Evolutionary conservation across 2,329 filamentous ascomycete species (phyloP).

Genomic region (Beauveria australis): DNA sequence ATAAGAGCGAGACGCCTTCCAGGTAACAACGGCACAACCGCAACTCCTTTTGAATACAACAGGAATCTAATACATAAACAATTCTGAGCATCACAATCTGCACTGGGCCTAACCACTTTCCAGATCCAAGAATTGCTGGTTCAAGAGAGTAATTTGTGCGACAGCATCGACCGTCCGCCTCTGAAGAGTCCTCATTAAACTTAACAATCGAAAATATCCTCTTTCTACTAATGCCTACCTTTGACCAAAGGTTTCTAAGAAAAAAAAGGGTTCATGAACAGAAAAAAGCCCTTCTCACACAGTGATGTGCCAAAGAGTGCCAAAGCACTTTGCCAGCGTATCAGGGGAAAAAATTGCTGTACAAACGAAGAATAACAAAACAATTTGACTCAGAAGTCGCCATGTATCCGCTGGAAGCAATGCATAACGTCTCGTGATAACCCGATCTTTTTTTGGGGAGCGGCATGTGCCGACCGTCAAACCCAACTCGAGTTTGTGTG

Average conservation of each 20-base stretch:
- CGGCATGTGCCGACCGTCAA: conserved; percentile 9
- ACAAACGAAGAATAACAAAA: conserved; percentile 17
- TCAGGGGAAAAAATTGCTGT: conserved; percentile 13
- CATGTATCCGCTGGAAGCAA: conserved; percentile 29
- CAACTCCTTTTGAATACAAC: conserved; percentile 2
- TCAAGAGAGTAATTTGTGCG: neutral
- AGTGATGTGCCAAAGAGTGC: conserved; percentile 10
- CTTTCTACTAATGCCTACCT: conserved; percentile 16
- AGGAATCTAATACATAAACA: neutral
- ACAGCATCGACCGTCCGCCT: conserved; percentile 45
- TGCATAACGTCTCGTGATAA: conserved; percentile 29
- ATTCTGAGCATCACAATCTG: neutral
- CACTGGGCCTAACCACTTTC: neutral
- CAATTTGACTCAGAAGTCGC: conserved; percentile 16
- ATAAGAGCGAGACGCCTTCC: neutral
- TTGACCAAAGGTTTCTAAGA: conserved; percentile 14
- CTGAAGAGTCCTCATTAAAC: conserved; percentile 16
- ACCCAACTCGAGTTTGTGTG: neutral
- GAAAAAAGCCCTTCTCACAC: conserved; percentile 8
- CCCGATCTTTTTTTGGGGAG: conserved; percentile 20
- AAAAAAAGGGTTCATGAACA: conserved; percentile 12
- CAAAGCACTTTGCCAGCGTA: conserved; percentile 12
- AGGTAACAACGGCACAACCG: neutral
- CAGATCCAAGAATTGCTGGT: neutral
- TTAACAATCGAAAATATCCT: conserved; percentile 14